Evolutionary conservation across 2,329 filamentous ascomycete genomes (phyloP).

Genomic region (Curvularia sp.): DNA sequence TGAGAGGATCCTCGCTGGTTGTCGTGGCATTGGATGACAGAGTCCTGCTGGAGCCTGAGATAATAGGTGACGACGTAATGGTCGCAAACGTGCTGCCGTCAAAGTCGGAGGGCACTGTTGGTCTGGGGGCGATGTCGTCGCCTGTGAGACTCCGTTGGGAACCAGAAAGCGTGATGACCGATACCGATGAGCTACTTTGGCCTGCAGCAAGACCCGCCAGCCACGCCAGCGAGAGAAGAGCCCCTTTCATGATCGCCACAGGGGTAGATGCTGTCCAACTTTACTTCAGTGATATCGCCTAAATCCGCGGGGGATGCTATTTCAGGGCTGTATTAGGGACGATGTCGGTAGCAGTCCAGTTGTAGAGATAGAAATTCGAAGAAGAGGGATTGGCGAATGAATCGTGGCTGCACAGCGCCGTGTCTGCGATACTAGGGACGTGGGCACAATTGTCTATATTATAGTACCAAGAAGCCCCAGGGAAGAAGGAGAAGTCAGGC

Average conservation of each 20-base stretch:
- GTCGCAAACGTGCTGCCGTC: conserved; percentile 38
- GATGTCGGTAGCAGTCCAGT: conserved; percentile 1
- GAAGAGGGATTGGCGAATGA: conserved; percentile 2
- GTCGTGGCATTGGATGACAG: conserved; percentile 29
- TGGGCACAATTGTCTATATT: conserved; percentile 1
- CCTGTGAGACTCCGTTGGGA: conserved; percentile 26
- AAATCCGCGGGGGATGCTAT: neutral
- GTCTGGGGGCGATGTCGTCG: conserved; percentile 32
- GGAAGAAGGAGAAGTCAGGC: neutral
- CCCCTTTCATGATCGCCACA: conserved; percentile 32
- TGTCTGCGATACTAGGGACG: conserved; percentile 4
- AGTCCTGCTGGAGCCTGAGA: conserved; percentile 23
- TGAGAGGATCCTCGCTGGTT: conserved; percentile 31
- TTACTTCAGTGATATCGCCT: neutral
- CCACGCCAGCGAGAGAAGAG: conserved; percentile 31
- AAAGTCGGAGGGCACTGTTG: conserved; percentile 41
- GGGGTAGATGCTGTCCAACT: conserved; percentile 7
- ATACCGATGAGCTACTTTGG: conserved; percentile 36
- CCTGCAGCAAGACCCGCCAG: conserved; percentile 34
- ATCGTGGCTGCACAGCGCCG: conserved; percentile 8
- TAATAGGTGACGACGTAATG: conserved; percentile 12
- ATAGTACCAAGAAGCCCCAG: neutral
- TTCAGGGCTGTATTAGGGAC: neutral
- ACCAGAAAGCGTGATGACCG: conserved; percentile 35
- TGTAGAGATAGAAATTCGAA: neutral